Conservation (phyloP, 1,284 basidiomycete genomes). For the Gymnopus androsaceus region DNA sequence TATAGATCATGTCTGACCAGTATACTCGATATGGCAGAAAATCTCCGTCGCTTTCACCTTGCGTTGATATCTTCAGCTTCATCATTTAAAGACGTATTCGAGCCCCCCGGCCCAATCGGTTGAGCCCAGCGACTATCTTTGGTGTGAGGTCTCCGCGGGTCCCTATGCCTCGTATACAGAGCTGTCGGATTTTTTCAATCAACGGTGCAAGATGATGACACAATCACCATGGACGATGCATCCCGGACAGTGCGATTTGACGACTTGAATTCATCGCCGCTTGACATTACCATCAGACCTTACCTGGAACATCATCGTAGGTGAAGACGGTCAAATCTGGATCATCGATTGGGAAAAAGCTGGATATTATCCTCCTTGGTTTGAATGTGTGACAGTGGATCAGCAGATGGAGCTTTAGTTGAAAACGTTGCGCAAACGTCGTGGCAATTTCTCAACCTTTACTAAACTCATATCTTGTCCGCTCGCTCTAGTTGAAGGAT, state of each 20-base stretch:
- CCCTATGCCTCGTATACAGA: conserved; percentile 5
- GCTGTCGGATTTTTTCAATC: background rate
- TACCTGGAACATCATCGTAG: conserved; percentile 25
- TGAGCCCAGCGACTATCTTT: background rate
- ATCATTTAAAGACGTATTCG: conserved; percentile 18
- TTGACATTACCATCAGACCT: conserved; percentile 19
- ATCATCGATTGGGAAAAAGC: conserved; percentile 27
- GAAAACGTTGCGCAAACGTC: no score
- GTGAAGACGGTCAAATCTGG: conserved; percentile 23
- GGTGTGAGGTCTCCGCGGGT: background rate
- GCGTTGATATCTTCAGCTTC: conserved; percentile 31
- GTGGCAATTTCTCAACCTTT: no score
- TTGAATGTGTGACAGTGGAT: conserved; percentile 18
- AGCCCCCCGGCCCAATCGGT: background rate
- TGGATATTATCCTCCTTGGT: conserved; percentile 27
- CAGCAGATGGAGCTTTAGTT: background rate
- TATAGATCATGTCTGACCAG: conserved; percentile 27
- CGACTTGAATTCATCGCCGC: background rate
- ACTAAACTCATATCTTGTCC: no score
- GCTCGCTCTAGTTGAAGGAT: no score
- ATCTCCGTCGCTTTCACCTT: conserved; percentile 29
- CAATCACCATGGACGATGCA: background rate
- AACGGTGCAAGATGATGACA: background rate
- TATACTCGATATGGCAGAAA: conserved; percentile 23
- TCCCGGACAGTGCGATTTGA: background rate